phyloP scores from a whole-genome alignment of 345 rosid species.

The Erucastrum elatum region DNA sequence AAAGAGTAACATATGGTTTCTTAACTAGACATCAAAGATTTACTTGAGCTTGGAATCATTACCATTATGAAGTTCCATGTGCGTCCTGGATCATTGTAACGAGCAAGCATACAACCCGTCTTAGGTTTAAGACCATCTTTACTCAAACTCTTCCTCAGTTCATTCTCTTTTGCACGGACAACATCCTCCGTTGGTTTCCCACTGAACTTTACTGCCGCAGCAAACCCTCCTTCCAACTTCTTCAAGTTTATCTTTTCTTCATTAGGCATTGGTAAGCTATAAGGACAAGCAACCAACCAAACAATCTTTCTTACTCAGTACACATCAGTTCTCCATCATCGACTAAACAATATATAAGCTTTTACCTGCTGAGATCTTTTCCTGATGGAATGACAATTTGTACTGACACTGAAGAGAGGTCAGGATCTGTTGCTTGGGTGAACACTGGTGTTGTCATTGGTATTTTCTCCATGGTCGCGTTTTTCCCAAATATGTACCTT shows the following conservation, averaged over 20 bases:
- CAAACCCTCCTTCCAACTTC: constrained; percentile 69
- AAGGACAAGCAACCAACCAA: background rate
- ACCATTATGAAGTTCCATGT: constrained; percentile 78
- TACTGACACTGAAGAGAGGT: constrained; percentile 59
- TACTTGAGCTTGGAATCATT: constrained; percentile 10
- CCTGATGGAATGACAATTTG: constrained; percentile 77
- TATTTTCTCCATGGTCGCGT: constrained; percentile 60
- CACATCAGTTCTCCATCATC: background rate
- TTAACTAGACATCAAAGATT: background rate
- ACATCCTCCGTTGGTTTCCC: constrained; percentile 75
- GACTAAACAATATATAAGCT: background rate
- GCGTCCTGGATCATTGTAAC: constrained; percentile 88
- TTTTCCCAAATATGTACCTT: constrained; percentile 82
- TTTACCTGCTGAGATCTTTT: constrained; percentile 65
- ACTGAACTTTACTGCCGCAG: constrained; percentile 77
- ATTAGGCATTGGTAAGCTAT: constrained; percentile 72
- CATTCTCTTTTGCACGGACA: constrained; percentile 58
- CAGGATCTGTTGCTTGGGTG: constrained; percentile 60
- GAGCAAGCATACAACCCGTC: constrained; percentile 75
- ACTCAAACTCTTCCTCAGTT: constrained; percentile 51
- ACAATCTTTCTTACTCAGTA: no score
- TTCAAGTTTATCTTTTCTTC: constrained; percentile 61
- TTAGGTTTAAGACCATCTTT: constrained; percentile 66
- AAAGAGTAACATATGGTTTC: background rate
- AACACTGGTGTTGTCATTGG: constrained; percentile 80